phyloP scores from a whole-genome alignment of 2,329 filamentous ascomycete species.

The Sclerotinia spermophila region DNA sequence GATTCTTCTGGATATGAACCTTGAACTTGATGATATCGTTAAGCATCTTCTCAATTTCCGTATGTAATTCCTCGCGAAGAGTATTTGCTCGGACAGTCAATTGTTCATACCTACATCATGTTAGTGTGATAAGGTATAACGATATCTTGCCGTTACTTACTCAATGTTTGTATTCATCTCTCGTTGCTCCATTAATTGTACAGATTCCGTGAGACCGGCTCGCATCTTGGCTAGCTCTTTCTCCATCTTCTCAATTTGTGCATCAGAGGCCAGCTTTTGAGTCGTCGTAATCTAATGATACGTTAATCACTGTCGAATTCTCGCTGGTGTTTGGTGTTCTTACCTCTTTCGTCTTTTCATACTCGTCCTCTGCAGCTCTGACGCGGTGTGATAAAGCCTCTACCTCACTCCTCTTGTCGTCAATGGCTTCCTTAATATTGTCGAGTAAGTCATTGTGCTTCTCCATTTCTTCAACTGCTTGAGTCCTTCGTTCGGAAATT shows the following conservation, averaged over 20 bases:
- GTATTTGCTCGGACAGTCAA: slow-evolving; percentile 78
- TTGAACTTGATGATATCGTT: slow-evolving; percentile 99
- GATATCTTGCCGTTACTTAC: slow-evolving; percentile 47
- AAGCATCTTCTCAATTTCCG: slow-evolving; percentile 90
- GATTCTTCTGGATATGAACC: slow-evolving; percentile 86
- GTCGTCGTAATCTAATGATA: slow-evolving; percentile 59
- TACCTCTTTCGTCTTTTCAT: slow-evolving; percentile 86
- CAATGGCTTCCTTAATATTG: slow-evolving; percentile 92
- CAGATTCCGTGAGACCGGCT: slow-evolving; percentile 74
- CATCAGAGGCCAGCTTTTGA: slow-evolving; percentile 82
- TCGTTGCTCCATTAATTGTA: slow-evolving; percentile 87
- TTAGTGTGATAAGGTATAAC: slow-evolving; percentile 22
- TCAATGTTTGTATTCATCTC: slow-evolving; percentile 98
- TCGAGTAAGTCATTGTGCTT: slow-evolving; percentile 92
- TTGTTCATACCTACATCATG: slow-evolving; percentile 71
- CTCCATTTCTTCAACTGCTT: slow-evolving; percentile 84
- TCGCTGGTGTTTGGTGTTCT: slow-evolving; percentile 2
- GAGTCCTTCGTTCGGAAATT: slow-evolving; percentile 81
- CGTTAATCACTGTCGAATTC: slow-evolving; percentile 19
- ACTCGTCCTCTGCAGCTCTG: slow-evolving; percentile 84
- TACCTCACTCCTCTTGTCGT: slow-evolving; percentile 90
- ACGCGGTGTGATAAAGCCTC: slow-evolving; percentile 87
- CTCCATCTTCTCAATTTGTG: slow-evolving; percentile 98
- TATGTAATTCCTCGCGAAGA: slow-evolving; percentile 94
- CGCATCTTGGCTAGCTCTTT: slow-evolving; percentile 96